Evolutionary conservation across 352 stramenopile genomes (phyloP).

Genomic region (Elongisporangium prolatum): DNA sequence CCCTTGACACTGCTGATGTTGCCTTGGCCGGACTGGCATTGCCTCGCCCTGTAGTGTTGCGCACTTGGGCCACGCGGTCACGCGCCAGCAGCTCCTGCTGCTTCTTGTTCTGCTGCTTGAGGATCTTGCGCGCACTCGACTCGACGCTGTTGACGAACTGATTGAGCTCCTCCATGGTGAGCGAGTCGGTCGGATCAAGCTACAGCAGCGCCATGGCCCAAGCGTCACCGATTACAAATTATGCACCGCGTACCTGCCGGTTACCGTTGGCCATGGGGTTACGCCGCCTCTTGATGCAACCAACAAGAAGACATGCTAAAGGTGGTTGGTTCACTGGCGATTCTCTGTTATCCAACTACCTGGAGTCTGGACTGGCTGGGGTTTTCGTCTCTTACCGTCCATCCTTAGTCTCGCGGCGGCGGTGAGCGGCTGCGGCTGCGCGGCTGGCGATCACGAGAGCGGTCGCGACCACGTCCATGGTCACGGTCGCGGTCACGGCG

Average conservation of each 20-base stretch:
- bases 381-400: not conserved
- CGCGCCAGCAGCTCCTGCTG: constrained; percentile 51
- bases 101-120: constrained; percentile 80
- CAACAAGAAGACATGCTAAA: not conserved
- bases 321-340: not conserved
- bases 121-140: constrained; percentile 65
- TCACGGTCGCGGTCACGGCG: constrained; percentile 20
- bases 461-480: constrained; percentile 24
- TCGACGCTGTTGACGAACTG: constrained; percentile 81
- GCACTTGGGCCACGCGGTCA: constrained; percentile 36
- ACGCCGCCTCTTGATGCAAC: not conserved
- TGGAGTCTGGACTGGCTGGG: not conserved
- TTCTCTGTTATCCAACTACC: not conserved
- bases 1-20: constrained; percentile 28
- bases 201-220: not conserved
- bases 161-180: constrained; percentile 62
- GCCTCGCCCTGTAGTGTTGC: not conserved
- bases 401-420: constrained; percentile 1
- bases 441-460: constrained; percentile 39
- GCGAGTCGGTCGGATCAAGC: not conserved
- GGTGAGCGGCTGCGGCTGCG: constrained; percentile 41
- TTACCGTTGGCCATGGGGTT: not conserved
- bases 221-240: not conserved
- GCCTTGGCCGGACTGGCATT: constrained; percentile 1
- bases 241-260: not conserved